Conservation (phyloP, 192 early-diverging fungal species). For the Bifiguratus adelaidae region DNA sequence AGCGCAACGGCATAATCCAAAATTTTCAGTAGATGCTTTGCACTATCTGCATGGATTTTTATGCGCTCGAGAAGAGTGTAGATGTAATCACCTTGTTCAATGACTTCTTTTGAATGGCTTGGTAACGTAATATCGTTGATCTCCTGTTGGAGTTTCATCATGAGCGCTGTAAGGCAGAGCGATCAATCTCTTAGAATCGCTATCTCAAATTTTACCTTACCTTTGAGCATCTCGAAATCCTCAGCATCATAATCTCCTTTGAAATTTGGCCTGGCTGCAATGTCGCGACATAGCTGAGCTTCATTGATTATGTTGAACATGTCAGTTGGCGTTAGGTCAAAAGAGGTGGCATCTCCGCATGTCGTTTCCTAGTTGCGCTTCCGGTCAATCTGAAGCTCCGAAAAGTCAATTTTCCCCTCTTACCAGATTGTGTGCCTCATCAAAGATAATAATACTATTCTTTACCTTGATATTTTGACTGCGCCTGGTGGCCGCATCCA, state of each 20-base stretch:
- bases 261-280: neutral
- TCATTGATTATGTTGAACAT: slow-evolving; percentile 13
- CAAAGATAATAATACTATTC: slow-evolving; percentile 48
- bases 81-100: slow-evolving; percentile 19
- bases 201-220: neutral
- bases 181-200: neutral
- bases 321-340: slow-evolving; percentile 21
- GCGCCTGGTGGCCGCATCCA: slow-evolving; percentile 37
- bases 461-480: slow-evolving; percentile 40
- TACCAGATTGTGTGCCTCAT: slow-evolving; percentile 46
- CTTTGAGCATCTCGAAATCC: slow-evolving; percentile 14
- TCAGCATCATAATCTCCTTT: neutral
- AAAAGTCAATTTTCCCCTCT: neutral
- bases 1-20: slow-evolving; percentile 14
- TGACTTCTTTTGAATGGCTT: neutral
- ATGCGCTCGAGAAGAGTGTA: slow-evolving; percentile 15
- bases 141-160: slow-evolving; percentile 7
- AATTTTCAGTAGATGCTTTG: slow-evolving; percentile 1
- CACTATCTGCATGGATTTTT: neutral
- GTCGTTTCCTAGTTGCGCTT: slow-evolving; percentile 8
- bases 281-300: slow-evolving; percentile 5
- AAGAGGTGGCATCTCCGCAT: slow-evolving; percentile 31
- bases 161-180: slow-evolving; percentile 3
- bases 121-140: slow-evolving; percentile 9
- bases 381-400: neutral